phyloP scores from a whole-genome alignment of 2,329 filamentous ascomycete genomes.

The Fusarium fracticaudum region DNA sequence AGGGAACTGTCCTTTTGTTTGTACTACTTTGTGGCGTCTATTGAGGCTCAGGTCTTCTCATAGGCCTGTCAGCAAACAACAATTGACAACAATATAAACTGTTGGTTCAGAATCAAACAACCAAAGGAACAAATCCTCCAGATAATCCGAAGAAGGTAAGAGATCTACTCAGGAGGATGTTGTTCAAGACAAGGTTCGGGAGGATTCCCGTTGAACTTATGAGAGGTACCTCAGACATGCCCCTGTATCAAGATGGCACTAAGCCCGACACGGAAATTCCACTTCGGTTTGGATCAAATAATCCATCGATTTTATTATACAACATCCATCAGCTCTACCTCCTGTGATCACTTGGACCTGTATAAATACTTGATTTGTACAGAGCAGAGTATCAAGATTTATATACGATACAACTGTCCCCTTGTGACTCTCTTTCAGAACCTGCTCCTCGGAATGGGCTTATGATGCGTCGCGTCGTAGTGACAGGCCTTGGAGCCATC shows the following conservation, averaged over 20 bases:
- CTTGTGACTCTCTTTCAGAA: neutral
- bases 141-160: neutral
- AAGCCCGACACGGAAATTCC: conserved; percentile 30
- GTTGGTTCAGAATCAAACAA: neutral
- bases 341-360: neutral
- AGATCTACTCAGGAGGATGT: neutral
- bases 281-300: neutral
- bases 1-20: conserved; percentile 21
- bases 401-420: neutral
- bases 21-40: conserved; percentile 31
- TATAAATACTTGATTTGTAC: neutral
- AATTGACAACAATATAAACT: neutral
- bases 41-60: conserved; percentile 8
- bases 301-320: conserved; percentile 2
- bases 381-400: neutral
- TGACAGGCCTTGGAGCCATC: conserved; percentile 84
- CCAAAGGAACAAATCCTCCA: neutral
- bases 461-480: conserved; percentile 77
- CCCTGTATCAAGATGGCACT: conserved; percentile 22
- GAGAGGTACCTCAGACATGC: neutral
- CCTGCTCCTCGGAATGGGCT: conserved; percentile 50
- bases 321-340: neutral
- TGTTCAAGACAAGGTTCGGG: conserved; percentile 17
- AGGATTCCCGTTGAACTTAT: neutral
- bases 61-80: neutral